Percentiles rank a stretch among this genome's conserved stretches.
Conservation (phyloP, 306 rosid species). For the Echinosophora koreensis region DNA sequence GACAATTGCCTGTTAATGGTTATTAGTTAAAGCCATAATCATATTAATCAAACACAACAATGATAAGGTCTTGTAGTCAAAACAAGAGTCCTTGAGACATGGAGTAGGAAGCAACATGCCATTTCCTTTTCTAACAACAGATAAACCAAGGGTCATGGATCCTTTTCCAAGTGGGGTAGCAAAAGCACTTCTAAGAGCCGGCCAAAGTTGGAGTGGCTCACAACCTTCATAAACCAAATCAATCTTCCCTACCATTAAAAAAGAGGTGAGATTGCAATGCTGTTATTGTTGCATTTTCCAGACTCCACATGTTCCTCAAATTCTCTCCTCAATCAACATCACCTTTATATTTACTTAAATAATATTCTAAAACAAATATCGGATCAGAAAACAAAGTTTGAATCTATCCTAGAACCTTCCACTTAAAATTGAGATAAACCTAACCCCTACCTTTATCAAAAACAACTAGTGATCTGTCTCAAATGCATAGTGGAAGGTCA, state of each 20-base stretch:
- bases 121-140: constrained; percentile 18
- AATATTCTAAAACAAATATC: constrained; percentile 37
- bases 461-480: constrained; percentile 50
- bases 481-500: constrained; percentile 49
- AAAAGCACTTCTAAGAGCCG: constrained; percentile 63
- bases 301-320: constrained; percentile 54
- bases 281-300: constrained; percentile 47
- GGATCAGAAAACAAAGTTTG: constrained; percentile 39
- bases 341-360: constrained; percentile 41
- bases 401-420: constrained; percentile 53
- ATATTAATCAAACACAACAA: constrained; percentile 3
- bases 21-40: not conserved
- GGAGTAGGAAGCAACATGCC: constrained; percentile 13
- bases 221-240: constrained; percentile 46
- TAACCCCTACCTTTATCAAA: constrained; percentile 53
- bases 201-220: constrained; percentile 47
- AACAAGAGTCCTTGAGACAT: constrained; percentile 21
- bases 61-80: constrained; percentile 4
- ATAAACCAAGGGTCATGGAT: constrained; percentile 45
- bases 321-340: constrained; percentile 58
- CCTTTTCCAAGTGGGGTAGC: constrained; percentile 60
- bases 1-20: constrained; percentile 14
- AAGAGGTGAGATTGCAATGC: constrained; percentile 34
- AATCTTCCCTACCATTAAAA: constrained; percentile 40
- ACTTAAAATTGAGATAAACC: constrained; percentile 56